phyloP scores from a whole-genome alignment of 805 yeast genomes.

The Zygotorulaspora florentina region DNA sequence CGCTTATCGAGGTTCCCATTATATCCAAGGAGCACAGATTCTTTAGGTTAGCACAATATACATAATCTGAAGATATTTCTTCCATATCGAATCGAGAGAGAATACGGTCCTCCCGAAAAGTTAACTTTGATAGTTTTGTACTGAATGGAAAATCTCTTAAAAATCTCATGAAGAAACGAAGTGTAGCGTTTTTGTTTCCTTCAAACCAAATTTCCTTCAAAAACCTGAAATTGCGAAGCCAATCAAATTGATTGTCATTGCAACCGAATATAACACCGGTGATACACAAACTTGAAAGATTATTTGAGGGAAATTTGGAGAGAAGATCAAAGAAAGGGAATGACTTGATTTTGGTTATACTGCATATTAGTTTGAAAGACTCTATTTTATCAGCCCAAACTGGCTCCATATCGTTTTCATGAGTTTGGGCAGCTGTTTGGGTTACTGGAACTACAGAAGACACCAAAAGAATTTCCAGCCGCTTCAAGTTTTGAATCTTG shows the following conservation, averaged over 20 bases:
- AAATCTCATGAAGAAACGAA: slow-evolving; percentile 18
- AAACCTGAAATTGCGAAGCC: slow-evolving; percentile 23
- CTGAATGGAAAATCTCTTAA: slow-evolving; percentile 18
- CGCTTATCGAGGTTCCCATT: slow-evolving; percentile 32
- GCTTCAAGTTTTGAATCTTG: slow-evolving; percentile 16
- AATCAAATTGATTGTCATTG: slow-evolving; percentile 14
- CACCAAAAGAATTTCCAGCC: slow-evolving; percentile 22
- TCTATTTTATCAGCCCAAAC: slow-evolving; percentile 19
- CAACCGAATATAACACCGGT: slow-evolving; percentile 21
- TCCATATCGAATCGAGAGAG: slow-evolving; percentile 14
- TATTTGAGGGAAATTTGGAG: slow-evolving; percentile 6
- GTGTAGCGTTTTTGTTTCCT: slow-evolving; percentile 22
- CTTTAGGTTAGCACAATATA: slow-evolving; percentile 16
- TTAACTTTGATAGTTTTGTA: slow-evolving; percentile 19
- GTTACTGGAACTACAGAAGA: slow-evolving; percentile 17
- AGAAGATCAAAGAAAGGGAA: slow-evolving; percentile 19
- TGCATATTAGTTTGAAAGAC: slow-evolving; percentile 25
- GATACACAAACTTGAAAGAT: slow-evolving; percentile 17
- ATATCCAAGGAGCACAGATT: slow-evolving; percentile 22
- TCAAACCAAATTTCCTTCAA: slow-evolving; percentile 32
- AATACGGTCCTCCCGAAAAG: slow-evolving; percentile 28
- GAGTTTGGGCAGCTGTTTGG: slow-evolving; percentile 3
- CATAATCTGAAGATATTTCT: slow-evolving; percentile 11
- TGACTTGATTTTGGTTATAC: slow-evolving; percentile 15
- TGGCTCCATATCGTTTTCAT: slow-evolving; percentile 3